phyloP scores from a whole-genome alignment of 371 early-diverging fungal species.

The Mortierella sp. region DNA sequence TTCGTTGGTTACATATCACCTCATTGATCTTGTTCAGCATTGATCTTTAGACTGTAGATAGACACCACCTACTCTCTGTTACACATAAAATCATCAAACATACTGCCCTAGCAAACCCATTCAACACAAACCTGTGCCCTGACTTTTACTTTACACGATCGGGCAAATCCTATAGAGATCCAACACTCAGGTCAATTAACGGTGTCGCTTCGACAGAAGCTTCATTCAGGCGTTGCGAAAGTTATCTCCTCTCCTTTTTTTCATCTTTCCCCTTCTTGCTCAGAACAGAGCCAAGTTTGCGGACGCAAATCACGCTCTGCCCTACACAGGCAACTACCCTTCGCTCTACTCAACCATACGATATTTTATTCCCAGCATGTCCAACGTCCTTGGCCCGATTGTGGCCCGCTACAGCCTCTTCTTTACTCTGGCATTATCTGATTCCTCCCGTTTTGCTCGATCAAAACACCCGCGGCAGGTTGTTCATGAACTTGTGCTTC shows the following conservation, averaged over 20 bases:
- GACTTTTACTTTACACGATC: background rate
- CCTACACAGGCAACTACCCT: background rate
- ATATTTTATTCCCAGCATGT: slow-evolving; percentile 24
- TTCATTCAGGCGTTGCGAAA: background rate
- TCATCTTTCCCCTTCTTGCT: background rate
- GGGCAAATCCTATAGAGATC: background rate
- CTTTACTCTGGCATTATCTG: slow-evolving; percentile 35
- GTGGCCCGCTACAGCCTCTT: slow-evolving; percentile 53
- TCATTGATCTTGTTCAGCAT: too few species aligned
- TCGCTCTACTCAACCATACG: background rate
- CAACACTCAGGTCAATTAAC: too few species aligned
- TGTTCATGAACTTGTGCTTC: slow-evolving; percentile 22
- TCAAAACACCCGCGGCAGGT: slow-evolving; percentile 24
- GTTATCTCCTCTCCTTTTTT: slow-evolving; percentile 8
- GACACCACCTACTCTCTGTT: background rate
- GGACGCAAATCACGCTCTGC: background rate
- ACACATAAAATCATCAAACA: background rate
- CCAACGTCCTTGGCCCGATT: slow-evolving; percentile 43
- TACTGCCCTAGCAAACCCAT: background rate
- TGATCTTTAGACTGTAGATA: background rate
- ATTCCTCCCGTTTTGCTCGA: slow-evolving; percentile 35
- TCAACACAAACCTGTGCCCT: background rate
- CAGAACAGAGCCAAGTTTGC: too few species aligned
- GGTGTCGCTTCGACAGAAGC: too few species aligned
- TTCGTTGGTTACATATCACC: background rate